Conservation (phyloP, 495 filamentous ascomycete species). For the Lophiostoma macrostomum region DNA sequence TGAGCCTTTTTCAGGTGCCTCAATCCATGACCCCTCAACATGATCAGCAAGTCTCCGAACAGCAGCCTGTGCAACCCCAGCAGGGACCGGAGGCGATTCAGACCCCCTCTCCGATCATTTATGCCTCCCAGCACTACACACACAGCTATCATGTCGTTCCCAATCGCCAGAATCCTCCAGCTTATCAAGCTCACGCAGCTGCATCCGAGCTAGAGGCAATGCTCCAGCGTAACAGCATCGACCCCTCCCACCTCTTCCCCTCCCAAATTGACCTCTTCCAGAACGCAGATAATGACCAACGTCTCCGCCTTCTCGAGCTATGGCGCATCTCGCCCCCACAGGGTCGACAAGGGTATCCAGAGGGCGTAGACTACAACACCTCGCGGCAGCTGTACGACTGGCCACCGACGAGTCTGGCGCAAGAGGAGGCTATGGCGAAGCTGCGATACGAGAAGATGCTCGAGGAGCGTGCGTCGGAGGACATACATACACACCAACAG, state of each 20-base stretch:
- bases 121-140: constrained; percentile 42
- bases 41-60: constrained; percentile 12
- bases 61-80: constrained; percentile 9
- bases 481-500: constrained; percentile 23
- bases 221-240: constrained; percentile 38
- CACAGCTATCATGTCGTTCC: constrained; percentile 38
- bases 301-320: constrained; percentile 41
- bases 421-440: constrained; percentile 41
- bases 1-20: constrained; percentile 33
- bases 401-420: constrained; percentile 37
- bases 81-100: constrained; percentile 4
- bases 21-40: constrained; percentile 15
- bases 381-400: constrained; percentile 32
- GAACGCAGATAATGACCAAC: constrained; percentile 41
- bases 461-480: constrained; percentile 16
- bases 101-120: constrained; percentile 33
- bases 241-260: constrained; percentile 40
- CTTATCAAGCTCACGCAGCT: constrained; percentile 25
- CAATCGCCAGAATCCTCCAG: constrained; percentile 31
- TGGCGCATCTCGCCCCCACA: constrained; percentile 43
- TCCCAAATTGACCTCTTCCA: constrained; percentile 42
- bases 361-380: constrained; percentile 24
- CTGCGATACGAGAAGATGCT: constrained; percentile 36
- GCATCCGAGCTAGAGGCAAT: constrained; percentile 33
- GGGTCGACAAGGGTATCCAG: constrained; percentile 17